Evolutionary conservation across 768 basidiomycete species (phyloP).

Genomic region (Udeniomyces megalosporus): DNA sequence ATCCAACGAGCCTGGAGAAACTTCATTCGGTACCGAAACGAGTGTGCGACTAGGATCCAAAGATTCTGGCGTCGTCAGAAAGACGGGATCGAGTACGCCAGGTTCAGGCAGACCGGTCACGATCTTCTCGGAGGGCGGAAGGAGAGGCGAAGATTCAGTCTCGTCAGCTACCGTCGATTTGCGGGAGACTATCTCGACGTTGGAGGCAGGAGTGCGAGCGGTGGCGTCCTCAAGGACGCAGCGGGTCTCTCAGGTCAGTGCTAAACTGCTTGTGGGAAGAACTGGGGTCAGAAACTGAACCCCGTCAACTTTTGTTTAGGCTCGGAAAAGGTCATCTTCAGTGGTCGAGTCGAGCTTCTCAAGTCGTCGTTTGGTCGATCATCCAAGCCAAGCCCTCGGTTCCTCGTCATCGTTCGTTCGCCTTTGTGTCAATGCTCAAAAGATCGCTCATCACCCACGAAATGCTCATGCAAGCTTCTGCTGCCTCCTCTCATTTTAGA

Average conservation of each 20-base stretch:
- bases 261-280: not conserved
- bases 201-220: conserved; percentile 56
- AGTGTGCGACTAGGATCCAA: conserved; percentile 87
- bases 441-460: too few species aligned
- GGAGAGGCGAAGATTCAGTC: conserved; percentile 80
- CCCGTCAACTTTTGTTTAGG: conserved; percentile 5
- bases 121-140: conserved; percentile 78
- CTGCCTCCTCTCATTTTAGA: not conserved
- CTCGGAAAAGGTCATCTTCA: conserved; percentile 72
- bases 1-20: conserved; percentile 95
- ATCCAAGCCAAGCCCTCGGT: conserved; percentile 80
- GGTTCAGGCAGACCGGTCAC: conserved; percentile 87
- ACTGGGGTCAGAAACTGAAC: not conserved
- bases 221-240: conserved; percentile 52
- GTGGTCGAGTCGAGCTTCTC: conserved; percentile 59
- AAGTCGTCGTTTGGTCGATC: conserved; percentile 74
- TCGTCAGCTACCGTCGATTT: conserved; percentile 84
- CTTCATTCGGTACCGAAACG: conserved; percentile 86
- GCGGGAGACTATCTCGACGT: conserved; percentile 91
- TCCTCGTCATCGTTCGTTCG: conserved; percentile 67
- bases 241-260: conserved; percentile 57
- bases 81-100: conserved; percentile 71
- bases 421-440: too few species aligned
- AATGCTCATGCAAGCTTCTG: too few species aligned
- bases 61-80: conserved; percentile 99